Evolutionary conservation across 805 yeast species (phyloP).

Genomic region (Priceomyces medius): DNA sequence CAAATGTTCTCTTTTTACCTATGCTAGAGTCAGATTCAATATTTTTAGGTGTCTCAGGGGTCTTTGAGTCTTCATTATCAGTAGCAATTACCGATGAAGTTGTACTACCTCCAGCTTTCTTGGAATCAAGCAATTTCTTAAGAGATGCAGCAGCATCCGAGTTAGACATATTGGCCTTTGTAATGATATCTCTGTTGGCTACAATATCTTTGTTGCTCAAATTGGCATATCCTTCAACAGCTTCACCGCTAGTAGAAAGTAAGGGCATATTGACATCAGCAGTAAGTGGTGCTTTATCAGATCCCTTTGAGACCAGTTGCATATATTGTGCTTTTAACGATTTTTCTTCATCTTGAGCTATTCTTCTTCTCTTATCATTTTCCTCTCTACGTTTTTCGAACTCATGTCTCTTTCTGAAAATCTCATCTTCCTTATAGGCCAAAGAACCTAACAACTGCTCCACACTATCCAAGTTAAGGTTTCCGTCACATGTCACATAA

Average conservation of each 20-base stretch:
- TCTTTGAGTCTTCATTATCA: not conserved
- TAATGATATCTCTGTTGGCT: conserved; percentile 56
- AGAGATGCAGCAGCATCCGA: conserved; percentile 65
- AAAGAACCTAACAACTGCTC: conserved; percentile 65
- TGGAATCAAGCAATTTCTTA: conserved; percentile 35
- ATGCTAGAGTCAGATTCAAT: not conserved
- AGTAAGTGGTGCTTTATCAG: conserved; percentile 69
- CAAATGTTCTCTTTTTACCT: conserved; percentile 10
- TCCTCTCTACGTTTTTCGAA: conserved; percentile 70
- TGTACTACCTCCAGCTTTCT: conserved; percentile 31
- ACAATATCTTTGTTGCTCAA: conserved; percentile 72
- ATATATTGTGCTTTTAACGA: conserved; percentile 43
- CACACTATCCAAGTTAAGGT: conserved; percentile 70
- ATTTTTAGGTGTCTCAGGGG: not conserved
- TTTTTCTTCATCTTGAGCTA: conserved; percentile 46
- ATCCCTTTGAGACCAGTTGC: conserved; percentile 64
- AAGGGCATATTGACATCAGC: conserved; percentile 75
- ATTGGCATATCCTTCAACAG: conserved; percentile 63
- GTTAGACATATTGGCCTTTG: conserved; percentile 71
- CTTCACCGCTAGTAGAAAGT: conserved; percentile 71
- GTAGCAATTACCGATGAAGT: too few species aligned
- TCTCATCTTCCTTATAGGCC: conserved; percentile 72
- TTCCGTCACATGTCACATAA: conserved; percentile 89
- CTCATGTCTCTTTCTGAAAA: conserved; percentile 68
- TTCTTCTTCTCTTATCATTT: conserved; percentile 57